These are phyloP conservation scores for Hyaloscypha finlandica DNA, from an alignment of 495 filamentous ascomycete species.

Conservation along the genomic window DNA sequence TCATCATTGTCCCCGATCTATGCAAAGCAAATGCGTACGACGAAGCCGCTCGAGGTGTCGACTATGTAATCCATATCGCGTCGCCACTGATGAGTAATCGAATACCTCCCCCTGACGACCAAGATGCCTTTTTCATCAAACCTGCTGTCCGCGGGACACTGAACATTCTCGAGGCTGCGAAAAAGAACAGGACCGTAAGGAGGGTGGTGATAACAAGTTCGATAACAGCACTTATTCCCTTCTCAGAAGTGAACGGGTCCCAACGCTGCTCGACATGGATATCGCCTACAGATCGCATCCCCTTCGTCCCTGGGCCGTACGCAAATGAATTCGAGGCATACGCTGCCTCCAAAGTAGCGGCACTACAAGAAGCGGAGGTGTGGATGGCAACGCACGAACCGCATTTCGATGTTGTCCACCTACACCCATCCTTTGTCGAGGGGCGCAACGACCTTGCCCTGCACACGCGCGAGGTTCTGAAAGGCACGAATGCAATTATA, in stretches of 20 bases:
- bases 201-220: conserved; percentile 46
- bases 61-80: conserved; percentile 42
- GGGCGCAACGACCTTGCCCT: conserved; percentile 44
- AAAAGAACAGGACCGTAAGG: conserved; percentile 34
- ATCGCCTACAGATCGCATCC: neutral
- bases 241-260: conserved; percentile 16
- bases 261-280: neutral
- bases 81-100: conserved; percentile 30
- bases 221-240: conserved; percentile 31
- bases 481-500: conserved; percentile 32
- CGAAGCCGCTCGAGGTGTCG: conserved; percentile 36
- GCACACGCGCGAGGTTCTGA: conserved; percentile 37
- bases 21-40: conserved; percentile 42
- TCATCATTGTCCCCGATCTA: conserved; percentile 49
- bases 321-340: conserved; percentile 24
- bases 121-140: conserved; percentile 31
- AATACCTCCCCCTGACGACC: conserved; percentile 5
- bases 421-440: conserved; percentile 45
- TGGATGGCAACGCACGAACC: conserved; percentile 43
- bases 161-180: conserved; percentile 41
- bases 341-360: conserved; percentile 27
- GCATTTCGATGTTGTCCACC: conserved; percentile 45
- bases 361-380: conserved; percentile 42
- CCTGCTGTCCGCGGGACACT: conserved; percentile 41
- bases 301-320: conserved; percentile 3